Base-by-base conservation (phyloP, 495 filamentous ascomycete species). In the Hypoxylon rickii region DNA sequence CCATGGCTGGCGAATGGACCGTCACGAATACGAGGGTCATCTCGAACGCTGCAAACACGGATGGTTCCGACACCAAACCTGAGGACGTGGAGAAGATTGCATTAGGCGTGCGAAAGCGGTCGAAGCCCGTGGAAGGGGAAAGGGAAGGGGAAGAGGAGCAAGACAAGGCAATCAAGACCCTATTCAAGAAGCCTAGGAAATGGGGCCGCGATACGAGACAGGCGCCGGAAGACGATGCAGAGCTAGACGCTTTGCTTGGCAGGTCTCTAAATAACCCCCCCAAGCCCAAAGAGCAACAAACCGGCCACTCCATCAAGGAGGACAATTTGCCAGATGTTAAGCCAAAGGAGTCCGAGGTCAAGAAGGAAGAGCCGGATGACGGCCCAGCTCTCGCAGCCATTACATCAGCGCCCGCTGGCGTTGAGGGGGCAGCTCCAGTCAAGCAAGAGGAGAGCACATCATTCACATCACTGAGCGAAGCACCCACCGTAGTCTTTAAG, bases 1-100 rank as follows among this genome's bases (percentile, higher is more conserved):
- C 91, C 3, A 80, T 96, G 76, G 86, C 86, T n/a, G 90, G 94
- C 16, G 88, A 94, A 38, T 99, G 94, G 94, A 80, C 89, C 63
- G 87, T 86, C 5, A 81, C 89, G 1, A 79, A 81, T 2, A 82
- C 86, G 65, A 70, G 73, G 52, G 64, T 76, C 12, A 63, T 79
- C 19, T 32, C 61, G 12, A 45, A 66, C 29, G 31, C 33, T 22
- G 49, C 55, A 29, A 46, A 44, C 16, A 15, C 66, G 12, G 58
- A 70, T 1, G 44, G 66, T 4, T 44, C 32, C 8, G 66, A 65
- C 21, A 49, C 45, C 11, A 65, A 61, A 36, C 58, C 59, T 4
- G 21, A 64, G 33, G 65, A 67, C 46, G 73, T 80, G 15, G 80
- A 82, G 21, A 70, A 74, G 5, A 71, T 76, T 8, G 73, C 84